Evolutionary conservation across 1,139 yeast species (phyloP), one percentile per base, ranked within the genome.

Genomic region (Meyerozyma elateridarum): DNA sequence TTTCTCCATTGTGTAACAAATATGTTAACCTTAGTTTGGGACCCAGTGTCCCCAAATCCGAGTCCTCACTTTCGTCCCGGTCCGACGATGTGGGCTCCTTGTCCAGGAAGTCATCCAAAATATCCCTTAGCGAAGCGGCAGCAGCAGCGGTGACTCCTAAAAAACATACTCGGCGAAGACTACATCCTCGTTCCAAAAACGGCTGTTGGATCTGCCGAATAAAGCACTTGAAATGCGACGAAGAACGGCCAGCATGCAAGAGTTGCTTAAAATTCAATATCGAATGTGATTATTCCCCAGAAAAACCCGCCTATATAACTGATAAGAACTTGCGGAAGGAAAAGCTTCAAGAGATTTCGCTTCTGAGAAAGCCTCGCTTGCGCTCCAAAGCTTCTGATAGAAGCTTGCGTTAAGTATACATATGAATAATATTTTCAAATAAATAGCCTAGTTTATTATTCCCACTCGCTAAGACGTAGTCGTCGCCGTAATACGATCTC

Each of bases 131-230:
- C 19, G 27, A 24, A 27, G 21, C 18, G 9, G 22, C 14, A 3
- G 20, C 33, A 20, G 11, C 36, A 32, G 29, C 44, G 32, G 24
- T 22, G 22, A 7, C 34, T 30, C 20, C 56, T 12, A 64, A 61
- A 39, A 66, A 65, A 40, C 54, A 64, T 39, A 67, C 70, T 12
- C 51, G 73, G 32, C 56, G 68, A 43, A 56, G 71, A 36, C 47
- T 64, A 21, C 54, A 65, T 36, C 72, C 71, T 3, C 47, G 74
- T 30, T 61, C 72, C 5, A 64, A 61, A 35, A 60, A 52, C 25
- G 76, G 76, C 0, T 70, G 76, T 44, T 70, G 70, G 72, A 64
- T 66, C 31, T 71, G 76, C 42, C 56, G 76, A 33, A 64, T 70
- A 36, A 69, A 70, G 44, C 75, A 69, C 46, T 55, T 70, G 40